These are phyloP conservation scores for Ogataea trehaloabstinens DNA, from an alignment of 805 yeast species.

Conservation along the genomic window DNA sequence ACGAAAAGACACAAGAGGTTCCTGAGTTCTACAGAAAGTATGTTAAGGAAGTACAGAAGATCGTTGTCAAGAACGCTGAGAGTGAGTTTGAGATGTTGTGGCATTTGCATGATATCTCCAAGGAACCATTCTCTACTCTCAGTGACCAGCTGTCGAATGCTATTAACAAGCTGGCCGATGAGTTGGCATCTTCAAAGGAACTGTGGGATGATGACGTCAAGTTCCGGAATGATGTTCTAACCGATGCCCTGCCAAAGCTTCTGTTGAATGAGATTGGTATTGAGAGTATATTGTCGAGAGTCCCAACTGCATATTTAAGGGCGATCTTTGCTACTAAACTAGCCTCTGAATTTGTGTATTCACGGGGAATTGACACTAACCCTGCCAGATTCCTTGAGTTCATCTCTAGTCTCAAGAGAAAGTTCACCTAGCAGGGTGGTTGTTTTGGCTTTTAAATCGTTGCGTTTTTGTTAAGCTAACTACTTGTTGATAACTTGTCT, in stretches of 20 bases:
- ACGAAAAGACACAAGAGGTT: conserved; percentile 45
- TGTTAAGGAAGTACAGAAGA: conserved; percentile 78
- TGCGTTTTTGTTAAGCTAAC: no score
- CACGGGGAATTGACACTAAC: conserved; percentile 76
- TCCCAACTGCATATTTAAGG: conserved; percentile 83
- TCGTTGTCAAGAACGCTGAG: conserved; percentile 73
- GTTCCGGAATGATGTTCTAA: conserved; percentile 74
- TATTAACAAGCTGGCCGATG: conserved; percentile 82
- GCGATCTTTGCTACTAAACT: conserved; percentile 86
- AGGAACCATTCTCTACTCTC: conserved; percentile 60
- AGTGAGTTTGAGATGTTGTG: conserved; percentile 86
- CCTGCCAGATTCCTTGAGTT: conserved; percentile 75
- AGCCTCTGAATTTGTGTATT: conserved; percentile 82
- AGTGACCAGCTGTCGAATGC: conserved; percentile 83
- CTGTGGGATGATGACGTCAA: conserved; percentile 78
- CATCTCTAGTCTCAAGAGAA: conserved; percentile 56
- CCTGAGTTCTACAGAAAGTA: conserved; percentile 81
- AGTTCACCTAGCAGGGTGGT: conserved; percentile 9
- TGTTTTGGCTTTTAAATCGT: not conserved
- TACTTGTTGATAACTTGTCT: no score
- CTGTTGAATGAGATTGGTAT: conserved; percentile 66
- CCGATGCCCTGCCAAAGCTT: conserved; percentile 74
- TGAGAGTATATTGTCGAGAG: conserved; percentile 64
- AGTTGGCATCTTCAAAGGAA: conserved; percentile 74
- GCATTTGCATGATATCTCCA: conserved; percentile 65